phyloP scores from a whole-genome alignment of 2,329 filamentous ascomycete species.

The Diaporthe sp. region DNA sequence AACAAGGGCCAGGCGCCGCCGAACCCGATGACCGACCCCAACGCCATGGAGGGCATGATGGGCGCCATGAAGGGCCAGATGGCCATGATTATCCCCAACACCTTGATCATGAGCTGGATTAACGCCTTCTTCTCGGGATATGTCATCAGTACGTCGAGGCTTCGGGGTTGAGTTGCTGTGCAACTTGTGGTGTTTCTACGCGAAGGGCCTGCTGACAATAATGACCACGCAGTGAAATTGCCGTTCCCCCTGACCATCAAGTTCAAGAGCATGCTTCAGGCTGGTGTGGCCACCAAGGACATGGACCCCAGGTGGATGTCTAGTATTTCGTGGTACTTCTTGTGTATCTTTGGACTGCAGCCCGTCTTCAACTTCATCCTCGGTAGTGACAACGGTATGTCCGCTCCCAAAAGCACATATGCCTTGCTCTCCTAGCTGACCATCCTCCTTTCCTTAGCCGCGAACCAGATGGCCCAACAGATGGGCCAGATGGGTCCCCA shows the following conservation, averaged over 20 bases:
- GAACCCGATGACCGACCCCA: constrained; percentile 96
- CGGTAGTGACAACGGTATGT: constrained; percentile 92
- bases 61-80: constrained; percentile 99
- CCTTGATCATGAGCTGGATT: constrained; percentile 99
- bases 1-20: constrained; percentile 87
- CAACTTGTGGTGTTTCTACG: not conserved
- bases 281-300: constrained; percentile 94
- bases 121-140: constrained; percentile 99
- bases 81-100: constrained; percentile 99
- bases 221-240: constrained; percentile 79
- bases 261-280: constrained; percentile 99
- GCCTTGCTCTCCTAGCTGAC: constrained; percentile 41
- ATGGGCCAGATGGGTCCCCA: constrained; percentile 85
- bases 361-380: constrained; percentile 98
- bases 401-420: not conserved
- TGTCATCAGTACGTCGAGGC: constrained; percentile 82
- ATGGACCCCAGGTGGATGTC: constrained; percentile 99
- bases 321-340: constrained; percentile 98
- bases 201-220: constrained; percentile 42
- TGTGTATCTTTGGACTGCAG: constrained; percentile 96
- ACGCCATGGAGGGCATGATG: constrained; percentile 99
- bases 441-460: constrained; percentile 69
- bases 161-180: not conserved
- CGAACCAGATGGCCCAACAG: constrained; percentile 91
- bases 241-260: constrained; percentile 98